These are phyloP conservation scores for Dictyostelium citrinum DNA, from an alignment of 78 protist genomes.

Conservation along the genomic window DNA sequence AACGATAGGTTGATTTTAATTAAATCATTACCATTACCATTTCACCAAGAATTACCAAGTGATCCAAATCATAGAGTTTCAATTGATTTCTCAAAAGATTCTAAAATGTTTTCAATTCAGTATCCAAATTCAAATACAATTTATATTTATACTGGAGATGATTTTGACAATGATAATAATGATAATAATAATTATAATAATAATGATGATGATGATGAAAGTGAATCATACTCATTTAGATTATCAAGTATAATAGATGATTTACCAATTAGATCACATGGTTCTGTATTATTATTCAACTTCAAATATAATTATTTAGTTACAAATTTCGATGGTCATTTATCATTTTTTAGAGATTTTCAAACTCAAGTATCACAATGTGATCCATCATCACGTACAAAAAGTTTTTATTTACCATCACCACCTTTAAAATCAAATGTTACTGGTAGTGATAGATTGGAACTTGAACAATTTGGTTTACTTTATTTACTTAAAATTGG, in stretches of 20 bases:
- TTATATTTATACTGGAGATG: neutral
- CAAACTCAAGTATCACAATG: neutral
- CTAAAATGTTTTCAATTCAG: neutral
- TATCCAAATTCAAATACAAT: conserved; percentile 20
- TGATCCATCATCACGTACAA: neutral
- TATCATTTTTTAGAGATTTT: conserved; percentile 9
- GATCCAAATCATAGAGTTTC: neutral
- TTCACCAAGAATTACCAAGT: neutral
- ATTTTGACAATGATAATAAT: neutral
- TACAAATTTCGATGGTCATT: neutral
- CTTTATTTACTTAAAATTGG: neutral
- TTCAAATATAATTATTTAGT: conserved; percentile 3
- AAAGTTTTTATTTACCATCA: conserved; percentile 49
- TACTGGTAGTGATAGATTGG: neutral
- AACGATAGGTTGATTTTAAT: neutral
- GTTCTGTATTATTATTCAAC: conserved; percentile 4
- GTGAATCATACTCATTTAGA: neutral
- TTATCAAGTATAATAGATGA: conserved; percentile 13
- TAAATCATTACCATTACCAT: conserved; percentile 25
- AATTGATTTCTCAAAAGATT: conserved; percentile 17
- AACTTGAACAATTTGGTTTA: neutral
- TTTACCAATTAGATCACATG: neutral
- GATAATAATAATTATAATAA: too few species aligned
- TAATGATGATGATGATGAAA: neutral
- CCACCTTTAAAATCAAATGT: conserved; percentile 8